A percentile compares a stretch with the other conserved stretches of the same genome.
Conservation (phyloP, 2,329 filamentous ascomycete species). For the Fusarium heterosporum region DNA sequence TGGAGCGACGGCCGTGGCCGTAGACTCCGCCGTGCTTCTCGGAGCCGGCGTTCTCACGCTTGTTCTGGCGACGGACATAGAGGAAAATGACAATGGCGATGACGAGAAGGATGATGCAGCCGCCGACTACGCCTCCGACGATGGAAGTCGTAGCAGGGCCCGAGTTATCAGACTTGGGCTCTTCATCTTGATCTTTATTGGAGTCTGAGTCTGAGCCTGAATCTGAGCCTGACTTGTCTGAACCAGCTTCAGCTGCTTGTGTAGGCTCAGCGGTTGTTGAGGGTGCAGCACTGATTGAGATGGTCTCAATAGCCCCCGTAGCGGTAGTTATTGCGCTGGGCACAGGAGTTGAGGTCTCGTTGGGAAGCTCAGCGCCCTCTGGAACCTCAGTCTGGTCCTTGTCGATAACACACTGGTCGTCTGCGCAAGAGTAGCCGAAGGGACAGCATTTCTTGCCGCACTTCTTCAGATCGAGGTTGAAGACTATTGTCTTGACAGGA, state of each 20-base stretch:
- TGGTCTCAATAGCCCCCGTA: constrained; percentile 38
- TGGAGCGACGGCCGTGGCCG: constrained; percentile 27
- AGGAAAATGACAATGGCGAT: constrained; percentile 56
- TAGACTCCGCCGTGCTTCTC: constrained; percentile 42
- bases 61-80: constrained; percentile 52
- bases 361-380: constrained; percentile 47
- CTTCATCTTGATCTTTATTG: constrained; percentile 7
- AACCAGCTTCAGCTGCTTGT: constrained; percentile 23
- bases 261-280: constrained; percentile 33
- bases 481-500: constrained; percentile 74
- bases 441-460: constrained; percentile 76
- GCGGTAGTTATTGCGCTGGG: constrained; percentile 38
- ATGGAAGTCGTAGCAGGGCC: constrained; percentile 54
- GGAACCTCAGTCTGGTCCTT: constrained; percentile 61
- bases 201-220: constrained; percentile 9
- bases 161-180: constrained; percentile 30
- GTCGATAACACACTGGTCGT: constrained; percentile 64
- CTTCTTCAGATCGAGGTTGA: constrained; percentile 64
- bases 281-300: constrained; percentile 40
- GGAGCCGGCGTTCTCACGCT: constrained; percentile 21
- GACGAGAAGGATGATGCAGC: constrained; percentile 57
- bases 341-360: constrained; percentile 37
- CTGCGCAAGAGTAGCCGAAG: constrained; percentile 74
- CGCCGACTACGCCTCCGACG: constrained; percentile 62
- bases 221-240: constrained; percentile 6